These are phyloP conservation scores for Gentiana dahurica DNA, from an alignment of 257 asterid species.

Conservation along the genomic window DNA sequence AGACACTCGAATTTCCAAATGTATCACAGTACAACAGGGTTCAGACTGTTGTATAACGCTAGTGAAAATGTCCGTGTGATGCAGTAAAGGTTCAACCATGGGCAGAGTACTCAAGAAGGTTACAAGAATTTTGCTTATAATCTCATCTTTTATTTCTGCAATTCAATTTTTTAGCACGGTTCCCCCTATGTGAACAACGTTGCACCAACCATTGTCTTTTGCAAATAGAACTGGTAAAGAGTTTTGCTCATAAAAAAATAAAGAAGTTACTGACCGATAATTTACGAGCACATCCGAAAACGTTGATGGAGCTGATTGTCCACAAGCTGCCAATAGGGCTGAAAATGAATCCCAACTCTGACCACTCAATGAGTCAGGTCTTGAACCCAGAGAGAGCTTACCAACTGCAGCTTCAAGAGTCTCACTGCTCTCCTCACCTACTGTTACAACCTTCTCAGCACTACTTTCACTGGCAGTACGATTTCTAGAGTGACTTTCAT, in stretches of 20 bases:
- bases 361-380: slow-evolving; percentile 39
- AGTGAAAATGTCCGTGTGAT: too few relatives aligned
- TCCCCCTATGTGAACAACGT: too few relatives aligned
- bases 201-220: too few relatives aligned
- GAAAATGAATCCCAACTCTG: slow-evolving; percentile 54
- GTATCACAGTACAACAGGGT: too few relatives aligned
- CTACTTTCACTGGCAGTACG: slow-evolving; percentile 5
- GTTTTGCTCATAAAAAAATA: slow-evolving; percentile 3
- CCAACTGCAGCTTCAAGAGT: slow-evolving; percentile 52
- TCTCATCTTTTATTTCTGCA: too few relatives aligned
- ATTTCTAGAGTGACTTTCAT: slow-evolving; percentile 24
- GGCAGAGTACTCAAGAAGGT: too few relatives aligned
- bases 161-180: too few relatives aligned
- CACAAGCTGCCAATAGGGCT: slow-evolving; percentile 82
- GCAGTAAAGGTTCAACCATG: too few relatives aligned
- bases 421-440: slow-evolving; percentile 30
- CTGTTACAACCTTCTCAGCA: slow-evolving; percentile 6
- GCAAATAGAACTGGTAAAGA: too few relatives aligned
- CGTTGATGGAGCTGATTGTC: slow-evolving; percentile 65
- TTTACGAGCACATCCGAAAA: slow-evolving; percentile 38
- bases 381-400: slow-evolving; percentile 62
- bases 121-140: too few relatives aligned
- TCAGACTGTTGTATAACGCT: too few relatives aligned
- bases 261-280: slow-evolving; percentile 53
- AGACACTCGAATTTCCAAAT: too few relatives aligned